Conservation (phyloP, 2,329 filamentous ascomycete genomes). For the Cladosporium sphaerospermum region DNA sequence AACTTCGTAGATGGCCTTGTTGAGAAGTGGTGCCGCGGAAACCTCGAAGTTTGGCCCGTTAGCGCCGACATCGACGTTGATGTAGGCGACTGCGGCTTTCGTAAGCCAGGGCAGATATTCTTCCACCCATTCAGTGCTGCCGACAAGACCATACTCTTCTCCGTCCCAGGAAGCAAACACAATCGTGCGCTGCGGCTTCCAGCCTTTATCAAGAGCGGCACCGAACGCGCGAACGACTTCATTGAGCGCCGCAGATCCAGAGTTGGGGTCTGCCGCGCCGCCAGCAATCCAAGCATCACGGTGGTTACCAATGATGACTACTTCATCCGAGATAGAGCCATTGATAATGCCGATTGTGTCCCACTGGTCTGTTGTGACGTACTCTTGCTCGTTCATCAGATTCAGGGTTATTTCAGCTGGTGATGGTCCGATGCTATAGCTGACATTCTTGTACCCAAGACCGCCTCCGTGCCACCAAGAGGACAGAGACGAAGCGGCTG, state of each 20-base stretch:
- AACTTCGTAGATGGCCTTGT: slow-evolving; percentile 64
- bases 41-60: slow-evolving; percentile 58
- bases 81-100: slow-evolving; percentile 67
- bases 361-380: slow-evolving; percentile 46
- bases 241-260: slow-evolving; percentile 70
- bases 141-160: slow-evolving; percentile 76
- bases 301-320: slow-evolving; percentile 86
- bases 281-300: slow-evolving; percentile 84
- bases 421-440: slow-evolving; percentile 80
- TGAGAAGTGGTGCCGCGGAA: slow-evolving; percentile 67
- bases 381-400: slow-evolving; percentile 45
- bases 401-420: slow-evolving; percentile 57
- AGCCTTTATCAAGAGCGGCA: slow-evolving; percentile 63
- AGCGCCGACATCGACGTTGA: slow-evolving; percentile 77
- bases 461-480: slow-evolving; percentile 66
- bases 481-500: slow-evolving; percentile 67
- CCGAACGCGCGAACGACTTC: slow-evolving; percentile 73
- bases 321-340: slow-evolving; percentile 75
- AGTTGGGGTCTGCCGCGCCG: slow-evolving; percentile 78
- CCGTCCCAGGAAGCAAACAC: slow-evolving; percentile 70
- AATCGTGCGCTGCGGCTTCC: slow-evolving; percentile 82
- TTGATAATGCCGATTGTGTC: slow-evolving; percentile 91
- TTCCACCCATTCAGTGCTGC: slow-evolving; percentile 89
- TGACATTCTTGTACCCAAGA: slow-evolving; percentile 69
- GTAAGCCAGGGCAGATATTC: slow-evolving; percentile 78